A percentile compares a stretch with the other conserved stretches of the same genome.
Evolutionary conservation across 352 stramenopile genomes (phyloP).

Genomic region (Phytophthora hybrid): DNA sequence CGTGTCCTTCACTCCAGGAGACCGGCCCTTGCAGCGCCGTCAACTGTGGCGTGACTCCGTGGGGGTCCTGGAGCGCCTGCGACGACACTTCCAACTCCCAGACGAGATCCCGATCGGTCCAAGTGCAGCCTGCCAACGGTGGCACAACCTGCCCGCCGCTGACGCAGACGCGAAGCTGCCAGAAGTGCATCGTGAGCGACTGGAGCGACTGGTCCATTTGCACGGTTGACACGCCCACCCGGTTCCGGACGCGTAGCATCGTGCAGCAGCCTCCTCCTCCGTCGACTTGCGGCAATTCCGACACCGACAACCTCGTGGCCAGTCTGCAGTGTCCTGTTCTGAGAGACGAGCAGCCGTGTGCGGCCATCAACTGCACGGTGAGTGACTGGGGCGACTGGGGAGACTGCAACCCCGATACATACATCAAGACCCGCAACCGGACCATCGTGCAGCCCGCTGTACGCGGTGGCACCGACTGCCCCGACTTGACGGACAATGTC

Average conservation of each 20-base stretch:
- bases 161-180: constrained; percentile 53
- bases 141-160: constrained; percentile 56
- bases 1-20: constrained; percentile 58
- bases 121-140: constrained; percentile 41
- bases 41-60: constrained; percentile 63
- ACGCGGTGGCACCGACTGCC: constrained; percentile 50
- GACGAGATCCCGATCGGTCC: constrained; percentile 49
- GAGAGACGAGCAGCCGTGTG: constrained; percentile 50
- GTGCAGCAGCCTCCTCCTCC: constrained; percentile 44
- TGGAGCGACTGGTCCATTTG: constrained; percentile 65
- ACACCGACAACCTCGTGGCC: constrained; percentile 29
- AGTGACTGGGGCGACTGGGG: constrained; percentile 62
- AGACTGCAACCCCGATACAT: constrained; percentile 48
- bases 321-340: constrained; percentile 45
- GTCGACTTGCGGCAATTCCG: constrained; percentile 35
- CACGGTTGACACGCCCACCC: constrained; percentile 38
- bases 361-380: constrained; percentile 59
- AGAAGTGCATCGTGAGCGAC: constrained; percentile 59
- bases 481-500: constrained; percentile 45
- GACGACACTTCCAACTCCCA: constrained; percentile 42
- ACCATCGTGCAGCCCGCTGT: constrained; percentile 50
- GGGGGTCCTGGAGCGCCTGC: constrained; percentile 58
- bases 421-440: constrained; percentile 46
- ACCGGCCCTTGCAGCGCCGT: constrained; percentile 47
- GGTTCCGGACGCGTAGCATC: constrained; percentile 55